Evolutionary conservation across 2,329 filamentous ascomycete species (phyloP), one percentile per base, ranked within the genome.

Genomic region (Periconia sp.): DNA sequence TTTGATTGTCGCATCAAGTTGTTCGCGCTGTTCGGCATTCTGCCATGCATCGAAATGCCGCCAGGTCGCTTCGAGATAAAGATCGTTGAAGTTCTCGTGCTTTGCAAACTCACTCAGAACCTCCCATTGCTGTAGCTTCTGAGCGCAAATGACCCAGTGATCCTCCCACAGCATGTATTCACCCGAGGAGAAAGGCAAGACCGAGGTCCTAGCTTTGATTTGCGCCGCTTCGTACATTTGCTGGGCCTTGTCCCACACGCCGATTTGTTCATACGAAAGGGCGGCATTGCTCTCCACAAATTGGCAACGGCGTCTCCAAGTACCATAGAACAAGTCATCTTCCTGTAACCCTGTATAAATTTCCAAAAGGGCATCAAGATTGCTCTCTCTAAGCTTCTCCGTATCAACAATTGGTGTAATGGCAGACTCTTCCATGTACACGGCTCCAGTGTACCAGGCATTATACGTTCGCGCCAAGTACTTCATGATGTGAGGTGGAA

Each of bases 111-210:
- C 95, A 57, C 92, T 91, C 33, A 99, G 76, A 52, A 99, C 93
- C 65, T 99, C 94, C 94, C 94, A 99, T 70, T 99, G 95, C 73
- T 99, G 95, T 44, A 99, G 81, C 76, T 99, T 99, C 76, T 97
- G 92, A 0, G 93, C 94, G 72, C 94, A 99, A 47, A 97, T 83
- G 41, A 99, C 88, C 94, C 94, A 99, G 65, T 99, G 95, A 69
- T 99, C 94, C 75, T 99, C 94, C 94, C 94, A 99, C 1, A 99
- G 83, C 85, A 96, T 97, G 75, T 99, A 99, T 74, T 99, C 94
- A 31, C 88, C 92, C 65, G 95, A 90, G 1, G 93, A 96, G 74
- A 97, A 97, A 0, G 94, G 93, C 56, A 97, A 86, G n/a, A 93
- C 91, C 48, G 92, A 94, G 0, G 93, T 97, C 45, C 95, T 86